A percentile compares a stretch with the other conserved stretches of the same genome.
Evolutionary conservation across 1,139 yeast genomes (phyloP).

Genomic region (Blastobotrys arbuscula): DNA sequence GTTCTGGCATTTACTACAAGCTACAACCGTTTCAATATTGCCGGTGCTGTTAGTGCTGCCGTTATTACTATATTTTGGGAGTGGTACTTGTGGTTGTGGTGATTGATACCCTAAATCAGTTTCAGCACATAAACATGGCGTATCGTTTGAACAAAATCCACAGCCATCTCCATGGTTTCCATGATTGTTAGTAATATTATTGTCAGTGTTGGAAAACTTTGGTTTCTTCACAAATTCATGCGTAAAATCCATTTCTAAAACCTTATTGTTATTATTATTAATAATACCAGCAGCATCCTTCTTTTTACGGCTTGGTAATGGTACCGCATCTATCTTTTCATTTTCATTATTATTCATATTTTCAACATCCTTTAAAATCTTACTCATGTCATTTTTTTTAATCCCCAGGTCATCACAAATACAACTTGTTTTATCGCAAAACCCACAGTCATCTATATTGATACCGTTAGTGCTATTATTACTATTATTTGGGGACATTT

Average conservation of each 20-base stretch:
- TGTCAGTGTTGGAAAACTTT: background rate
- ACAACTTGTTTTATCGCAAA: slow-evolving; percentile 31
- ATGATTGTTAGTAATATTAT: background rate
- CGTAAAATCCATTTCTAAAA: background rate
- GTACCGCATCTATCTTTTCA: slow-evolving; percentile 24
- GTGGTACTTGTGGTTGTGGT: background rate
- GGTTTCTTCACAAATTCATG: background rate
- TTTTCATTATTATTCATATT: slow-evolving; percentile 19
- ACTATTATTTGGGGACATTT: background rate
- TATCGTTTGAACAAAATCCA: slow-evolving; percentile 78
- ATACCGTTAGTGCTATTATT: background rate
- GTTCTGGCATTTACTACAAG: slow-evolving; percentile 67
- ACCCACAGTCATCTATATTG: slow-evolving; percentile 24
- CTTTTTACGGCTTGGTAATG: slow-evolving; percentile 18
- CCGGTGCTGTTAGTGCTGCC: background rate
- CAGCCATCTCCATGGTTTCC: slow-evolving; percentile 40
- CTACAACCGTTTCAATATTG: background rate
- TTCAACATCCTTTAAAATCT: slow-evolving; percentile 3
- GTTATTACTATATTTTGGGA: background rate
- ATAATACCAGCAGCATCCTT: slow-evolving; percentile 6
- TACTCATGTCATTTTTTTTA: slow-evolving; percentile 11
- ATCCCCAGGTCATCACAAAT: slow-evolving; percentile 32
- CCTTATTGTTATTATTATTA: background rate
- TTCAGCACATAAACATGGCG: slow-evolving; percentile 88
- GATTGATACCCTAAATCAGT: slow-evolving; percentile 37